Evolutionary conservation across 441 rosid species (phyloP).

Genomic region (Adansonia rubrostipa): DNA sequence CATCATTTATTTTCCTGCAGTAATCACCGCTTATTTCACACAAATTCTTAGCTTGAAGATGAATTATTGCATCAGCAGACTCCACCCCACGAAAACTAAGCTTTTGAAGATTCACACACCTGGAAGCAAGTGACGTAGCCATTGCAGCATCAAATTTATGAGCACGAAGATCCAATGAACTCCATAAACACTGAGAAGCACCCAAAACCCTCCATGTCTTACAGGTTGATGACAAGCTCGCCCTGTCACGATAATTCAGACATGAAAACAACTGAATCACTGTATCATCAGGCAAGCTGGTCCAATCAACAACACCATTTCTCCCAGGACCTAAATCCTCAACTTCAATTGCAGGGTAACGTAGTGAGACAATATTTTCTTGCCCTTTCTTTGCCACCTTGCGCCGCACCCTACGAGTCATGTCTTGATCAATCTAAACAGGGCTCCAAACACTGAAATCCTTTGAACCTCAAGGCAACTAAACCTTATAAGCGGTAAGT

Average conservation of each 20-base stretch:
- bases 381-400: conserved; percentile 76
- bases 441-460: conserved; percentile 23
- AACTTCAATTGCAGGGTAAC: conserved; percentile 62
- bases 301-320: conserved; percentile 69
- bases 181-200: conserved; percentile 80
- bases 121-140: conserved; percentile 67
- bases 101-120: conserved; percentile 70
- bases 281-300: conserved; percentile 82
- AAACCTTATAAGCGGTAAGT: conserved; percentile 1
- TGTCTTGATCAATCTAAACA: conserved; percentile 43
- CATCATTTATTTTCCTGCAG: conserved; percentile 88
- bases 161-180: conserved; percentile 83
- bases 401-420: conserved; percentile 84
- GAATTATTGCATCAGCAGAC: conserved; percentile 83
- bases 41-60: conserved; percentile 72
- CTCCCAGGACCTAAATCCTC: conserved; percentile 42
- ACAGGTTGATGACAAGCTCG: conserved; percentile 82
- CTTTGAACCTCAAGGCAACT: conserved; percentile 29
- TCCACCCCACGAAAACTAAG: conserved; percentile 90
- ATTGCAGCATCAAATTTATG: conserved; percentile 69
- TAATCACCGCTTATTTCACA: conserved; percentile 84
- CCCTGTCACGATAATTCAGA: conserved; percentile 90
- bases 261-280: conserved; percentile 79
- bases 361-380: conserved; percentile 48
- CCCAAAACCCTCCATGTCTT: conserved; percentile 75